Evolutionary conservation across 441 rosid genomes (phyloP), one percentile per base, ranked within the genome.

Genomic region (Croton laevigatus): DNA sequence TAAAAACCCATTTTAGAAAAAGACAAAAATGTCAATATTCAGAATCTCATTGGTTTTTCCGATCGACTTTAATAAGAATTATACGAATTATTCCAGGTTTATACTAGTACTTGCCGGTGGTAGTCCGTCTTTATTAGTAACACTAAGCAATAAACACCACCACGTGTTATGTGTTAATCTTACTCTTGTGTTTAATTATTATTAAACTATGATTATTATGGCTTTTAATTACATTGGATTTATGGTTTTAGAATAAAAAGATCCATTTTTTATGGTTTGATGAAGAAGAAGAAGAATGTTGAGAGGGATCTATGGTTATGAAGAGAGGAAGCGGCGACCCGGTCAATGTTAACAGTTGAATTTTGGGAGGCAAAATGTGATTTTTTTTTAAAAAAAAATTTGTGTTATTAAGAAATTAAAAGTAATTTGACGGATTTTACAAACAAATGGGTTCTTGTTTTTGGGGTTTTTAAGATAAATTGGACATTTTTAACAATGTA

Each of bases 21-120:
- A 3, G 75, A 71, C 75, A 71, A 71, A 62, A 8, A 40, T 6
- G n/a, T 55, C 19, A 53, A 44, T 40, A 4, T 63, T 62, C 12
- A 22, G 0, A 5, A 1, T 52, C 57, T 71, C 38, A 27, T 27
- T 27, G 75, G 11, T 32, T 17, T 32, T 6, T 64, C 69, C 64
- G 58, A 44, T 4, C 13, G 44, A 5, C 14, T 32, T 23, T 4
- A 16, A 51, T 19, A 23, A 7, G 20, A 13, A 8, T 12, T 3
- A 5, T 53, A 3, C 2, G 37, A 36, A n/a, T 20, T 54, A 44
- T 71, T 54, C 75, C 54, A 64, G 69, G 62, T 42, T 70, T 61
- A 70, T 70, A 27, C 73, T 8, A 5, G 16, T 9, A 8, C 7
- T 22, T 49, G 13, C 8, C 38, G 11, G 8, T 14, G 67, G 53